Evolutionary conservation across 257 asterid species (phyloP).

Genomic region (Rauvolfia tetraphylla): DNA sequence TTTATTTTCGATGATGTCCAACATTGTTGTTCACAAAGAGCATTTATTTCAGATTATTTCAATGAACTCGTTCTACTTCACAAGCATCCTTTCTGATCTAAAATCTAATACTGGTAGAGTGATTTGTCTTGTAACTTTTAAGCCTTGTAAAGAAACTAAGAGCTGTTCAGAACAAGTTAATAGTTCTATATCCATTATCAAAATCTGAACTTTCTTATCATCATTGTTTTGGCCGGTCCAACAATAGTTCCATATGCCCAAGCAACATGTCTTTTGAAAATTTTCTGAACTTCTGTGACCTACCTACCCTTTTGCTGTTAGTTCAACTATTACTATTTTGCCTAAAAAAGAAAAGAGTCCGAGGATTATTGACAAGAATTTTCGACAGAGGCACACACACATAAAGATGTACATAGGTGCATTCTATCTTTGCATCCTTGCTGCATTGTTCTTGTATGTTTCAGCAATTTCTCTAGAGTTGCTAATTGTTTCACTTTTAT

Average conservation of each 20-base stretch:
- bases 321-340: not conserved
- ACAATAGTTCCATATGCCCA: not conserved
- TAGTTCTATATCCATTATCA: not conserved
- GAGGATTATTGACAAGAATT: not conserved
- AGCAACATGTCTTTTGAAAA: not conserved
- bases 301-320: not conserved
- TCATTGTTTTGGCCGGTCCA: not conserved
- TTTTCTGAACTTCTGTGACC: not conserved
- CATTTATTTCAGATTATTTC: not conserved
- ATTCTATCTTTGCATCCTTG: constrained; percentile 11
- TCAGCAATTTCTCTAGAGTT: constrained; percentile 14
- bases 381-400: no score
- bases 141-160: not conserved
- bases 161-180: not conserved
- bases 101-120: no score
- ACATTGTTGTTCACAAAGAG: not conserved
- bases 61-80: not conserved
- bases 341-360: not conserved
- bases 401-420: not conserved
- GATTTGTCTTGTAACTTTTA: not conserved
- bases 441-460: constrained; percentile 11
- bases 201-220: not conserved
- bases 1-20: not conserved
- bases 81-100: not conserved
- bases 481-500: constrained; percentile 25